phyloP scores from a whole-genome alignment of 345 rosid species.

The sweet orange (Citrus sinensis) region DVS_A1.0 CM039163.1:52221501-52222000 shows the following conservation, averaged over 20 bases:
- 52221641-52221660: neutral
- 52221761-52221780: neutral
- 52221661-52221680: neutral
- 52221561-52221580: neutral
- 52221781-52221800: neutral
- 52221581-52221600: neutral
- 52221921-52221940: neutral
- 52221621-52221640: neutral
- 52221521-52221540: neutral
- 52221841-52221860: neutral
- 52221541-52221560: neutral
- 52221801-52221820: neutral
- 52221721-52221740: neutral
- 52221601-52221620: neutral
- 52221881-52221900: neutral
- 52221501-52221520: neutral
- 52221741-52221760: neutral
- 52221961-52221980: neutral
- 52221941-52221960: neutral
- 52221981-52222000: neutral
- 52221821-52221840: neutral
- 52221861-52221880: neutral
- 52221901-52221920: neutral
- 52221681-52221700: neutral
- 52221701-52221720: neutral